phyloP scores from a whole-genome alignment of 331 rosid genomes.

The Quercus lobata region DNA sequence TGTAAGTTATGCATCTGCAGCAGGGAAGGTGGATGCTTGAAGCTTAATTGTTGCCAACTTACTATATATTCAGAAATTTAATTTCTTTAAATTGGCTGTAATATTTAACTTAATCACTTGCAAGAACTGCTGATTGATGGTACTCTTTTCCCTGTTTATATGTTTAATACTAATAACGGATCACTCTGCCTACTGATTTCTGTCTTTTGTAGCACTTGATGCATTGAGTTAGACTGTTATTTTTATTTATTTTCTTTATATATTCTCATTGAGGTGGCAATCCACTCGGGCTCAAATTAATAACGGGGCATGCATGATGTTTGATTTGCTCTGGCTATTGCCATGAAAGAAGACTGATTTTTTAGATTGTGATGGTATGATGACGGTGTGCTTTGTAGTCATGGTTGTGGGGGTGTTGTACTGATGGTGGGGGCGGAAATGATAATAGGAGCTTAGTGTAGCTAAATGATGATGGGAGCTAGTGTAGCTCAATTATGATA shows the following conservation, averaged over 20 bases:
- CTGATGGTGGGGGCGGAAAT: neutral
- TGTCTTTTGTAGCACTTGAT: neutral
- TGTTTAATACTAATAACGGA: neutral
- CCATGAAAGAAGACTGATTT: neutral
- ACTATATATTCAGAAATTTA: slow-evolving; percentile 14
- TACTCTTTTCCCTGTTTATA: neutral
- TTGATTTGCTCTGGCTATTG: neutral
- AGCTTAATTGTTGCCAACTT: slow-evolving; percentile 30
- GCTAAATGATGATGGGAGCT: too few species aligned
- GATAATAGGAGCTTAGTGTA: neutral
- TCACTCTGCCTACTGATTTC: neutral
- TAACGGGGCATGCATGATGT: neutral
- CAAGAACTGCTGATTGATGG: neutral
- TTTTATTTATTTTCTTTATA: neutral
- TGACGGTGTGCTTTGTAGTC: neutral
- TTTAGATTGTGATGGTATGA: neutral
- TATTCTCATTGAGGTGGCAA: neutral
- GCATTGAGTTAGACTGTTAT: neutral
- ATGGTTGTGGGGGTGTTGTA: neutral
- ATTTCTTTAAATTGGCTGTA: slow-evolving; percentile 21
- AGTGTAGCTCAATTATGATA: too few species aligned
- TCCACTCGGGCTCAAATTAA: neutral
- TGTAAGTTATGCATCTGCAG: slow-evolving; percentile 97
- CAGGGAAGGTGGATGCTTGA: slow-evolving; percentile 70
- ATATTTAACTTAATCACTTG: slow-evolving; percentile 3